Evolutionary conservation across 1,139 yeast genomes (phyloP), one percentile per base, ranked within the genome.

Genomic region (Candida tetrigidarum): DNA sequence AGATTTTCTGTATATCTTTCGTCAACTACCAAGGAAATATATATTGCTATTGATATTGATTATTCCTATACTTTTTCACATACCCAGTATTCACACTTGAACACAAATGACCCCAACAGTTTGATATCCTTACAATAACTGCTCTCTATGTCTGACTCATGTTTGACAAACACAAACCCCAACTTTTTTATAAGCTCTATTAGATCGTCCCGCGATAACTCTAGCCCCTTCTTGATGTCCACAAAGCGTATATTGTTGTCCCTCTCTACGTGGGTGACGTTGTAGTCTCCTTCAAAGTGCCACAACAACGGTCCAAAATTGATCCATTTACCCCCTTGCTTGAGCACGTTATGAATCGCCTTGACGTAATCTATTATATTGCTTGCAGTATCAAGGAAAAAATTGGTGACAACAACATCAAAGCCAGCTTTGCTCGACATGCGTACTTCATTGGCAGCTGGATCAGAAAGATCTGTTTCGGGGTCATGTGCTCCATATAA

Each of bases 261-360:
- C 19, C 52, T 50, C 33, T 47, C 51, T 39, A 57, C 53, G 44
- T 50, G 54, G 25, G 49, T 59, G 50, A 61, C 57, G 20, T 62
- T 64, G 20, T 61, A 65, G 40, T 78, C 80, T 44, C 80, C 81
- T 56, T 88, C 96, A 58, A 80, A 85, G 63, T 91, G 97, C 95
- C 96, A 90, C 43, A 86, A 64, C 22, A 90, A 66, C 0, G 97
- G 97, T 0, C 97, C 97, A 55, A 85, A 80, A 61, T 91, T 91
- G 45, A 89, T 71, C 96, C 97, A 90, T 11, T 67, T 53, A 0
- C 95, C 96, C 5, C 78, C 78, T 0, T 69, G 60, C 39, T 69
- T 69, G 45, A 89, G 59, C 16, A 80, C 69, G 50, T 82, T 71
- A 15, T 70, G 60, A 1, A 91, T 78, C 0, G 89, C 69, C 45